Conservation (phyloP, 2,329 filamentous ascomycete genomes). For the Calonectria multiphialidica region DNA sequence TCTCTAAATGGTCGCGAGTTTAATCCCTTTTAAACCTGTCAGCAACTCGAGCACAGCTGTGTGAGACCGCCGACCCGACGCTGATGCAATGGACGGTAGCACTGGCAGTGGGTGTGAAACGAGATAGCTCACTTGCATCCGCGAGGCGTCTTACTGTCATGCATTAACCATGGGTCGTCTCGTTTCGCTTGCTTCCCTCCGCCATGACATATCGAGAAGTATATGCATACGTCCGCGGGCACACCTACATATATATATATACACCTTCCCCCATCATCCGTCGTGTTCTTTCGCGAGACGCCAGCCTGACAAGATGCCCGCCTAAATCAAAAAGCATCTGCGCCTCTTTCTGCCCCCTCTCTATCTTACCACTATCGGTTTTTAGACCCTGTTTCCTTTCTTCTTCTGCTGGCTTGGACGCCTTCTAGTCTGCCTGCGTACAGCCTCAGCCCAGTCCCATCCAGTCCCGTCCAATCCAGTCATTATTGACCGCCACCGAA, state of each 20-base stretch:
- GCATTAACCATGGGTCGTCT: not conserved
- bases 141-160: constrained; percentile 3
- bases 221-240: not conserved
- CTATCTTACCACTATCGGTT: not conserved
- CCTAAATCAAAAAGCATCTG: not conserved
- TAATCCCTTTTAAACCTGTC: constrained; percentile 1
- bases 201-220: not conserved
- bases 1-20: not conserved
- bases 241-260: not conserved
- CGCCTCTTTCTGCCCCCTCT: not conserved
- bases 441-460: constrained; percentile 15
- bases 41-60: not conserved
- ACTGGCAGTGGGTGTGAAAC: constrained; percentile 7
- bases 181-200: not conserved
- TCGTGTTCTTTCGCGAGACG: not conserved
- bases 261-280: not conserved
- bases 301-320: not conserved
- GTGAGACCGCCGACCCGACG: not conserved
- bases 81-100: not conserved
- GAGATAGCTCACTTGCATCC: constrained; percentile 26
- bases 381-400: not conserved
- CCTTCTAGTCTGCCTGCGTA: not conserved
- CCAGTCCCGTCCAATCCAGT: too few species aligned
- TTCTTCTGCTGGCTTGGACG: not conserved
- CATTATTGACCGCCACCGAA: constrained; percentile 3